Percentiles rank a stretch among this genome's conserved stretches.
Evolutionary conservation across 176 grass and related monocot genomes (phyloP).

Genomic region (Elaeis guineensis): DNA sequence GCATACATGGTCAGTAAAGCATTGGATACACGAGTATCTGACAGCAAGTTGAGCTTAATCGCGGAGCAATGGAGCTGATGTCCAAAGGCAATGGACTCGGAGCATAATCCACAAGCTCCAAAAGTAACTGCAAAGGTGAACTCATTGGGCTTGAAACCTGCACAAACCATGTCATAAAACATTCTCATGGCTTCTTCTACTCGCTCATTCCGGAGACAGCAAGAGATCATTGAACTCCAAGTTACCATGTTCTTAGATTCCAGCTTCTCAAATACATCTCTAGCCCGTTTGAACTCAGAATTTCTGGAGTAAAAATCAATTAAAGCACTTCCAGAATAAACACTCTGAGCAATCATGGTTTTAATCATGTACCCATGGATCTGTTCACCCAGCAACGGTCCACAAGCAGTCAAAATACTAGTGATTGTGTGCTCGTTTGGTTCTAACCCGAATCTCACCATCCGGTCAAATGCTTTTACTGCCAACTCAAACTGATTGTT

Average conservation of each 20-base stretch:
- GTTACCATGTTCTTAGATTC: conserved; percentile 50
- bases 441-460: conserved; percentile 29
- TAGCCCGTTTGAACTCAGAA: conserved; percentile 18
- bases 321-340: conserved; percentile 46
- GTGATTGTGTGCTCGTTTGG: conserved; percentile 68
- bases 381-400: conserved; percentile 39
- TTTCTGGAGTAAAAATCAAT: conserved; percentile 64
- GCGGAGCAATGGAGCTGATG: conserved; percentile 46
- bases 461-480: conserved; percentile 24
- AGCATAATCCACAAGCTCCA: conserved; percentile 38
- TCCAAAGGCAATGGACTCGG: conserved; percentile 13
- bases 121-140: conserved; percentile 47
- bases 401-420: conserved; percentile 39
- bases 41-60: conserved; percentile 32
- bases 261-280: conserved; percentile 34
- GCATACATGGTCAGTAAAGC: conserved; percentile 66
- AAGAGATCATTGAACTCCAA: conserved; percentile 73
- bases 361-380: conserved; percentile 67
- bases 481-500: conserved; percentile 26
- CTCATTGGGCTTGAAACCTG: conserved; percentile 40
- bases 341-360: conserved; percentile 27
- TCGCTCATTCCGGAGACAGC: conserved; percentile 30
- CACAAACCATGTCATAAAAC: conserved; percentile 42
- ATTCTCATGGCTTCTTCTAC: conserved; percentile 34
- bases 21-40: conserved; percentile 47